phyloP scores from a whole-genome alignment of 2,329 filamentous ascomycete species.

The Talaromyces sp. region DNA sequence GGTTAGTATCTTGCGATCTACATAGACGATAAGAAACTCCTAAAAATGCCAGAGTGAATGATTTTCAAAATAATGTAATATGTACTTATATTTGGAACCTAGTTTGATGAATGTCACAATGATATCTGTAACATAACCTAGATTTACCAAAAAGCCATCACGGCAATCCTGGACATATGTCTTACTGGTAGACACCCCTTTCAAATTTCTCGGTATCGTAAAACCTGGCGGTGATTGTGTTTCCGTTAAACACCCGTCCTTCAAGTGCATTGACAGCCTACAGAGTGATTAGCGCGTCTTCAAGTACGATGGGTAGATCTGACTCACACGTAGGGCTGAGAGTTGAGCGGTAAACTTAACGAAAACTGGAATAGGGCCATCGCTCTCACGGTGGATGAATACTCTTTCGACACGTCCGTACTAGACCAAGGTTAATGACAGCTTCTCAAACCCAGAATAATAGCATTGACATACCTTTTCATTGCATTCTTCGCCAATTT shows the following conservation, averaged over 20 bases:
- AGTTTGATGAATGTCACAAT: neutral
- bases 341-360: constrained; percentile 86
- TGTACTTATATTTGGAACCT: neutral
- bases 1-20: neutral
- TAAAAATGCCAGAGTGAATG: no score
- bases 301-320: constrained; percentile 11
- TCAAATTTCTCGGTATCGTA: constrained; percentile 82
- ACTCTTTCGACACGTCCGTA: constrained; percentile 80
- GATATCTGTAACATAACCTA: neutral
- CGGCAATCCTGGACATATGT: neutral
- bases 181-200: constrained; percentile 48
- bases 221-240: constrained; percentile 73
- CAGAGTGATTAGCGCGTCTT: neutral
- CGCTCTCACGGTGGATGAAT: constrained; percentile 60
- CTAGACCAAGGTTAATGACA: constrained; percentile 33
- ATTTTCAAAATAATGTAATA: neutral
- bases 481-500: constrained; percentile 90
- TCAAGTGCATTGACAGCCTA: constrained; percentile 86
- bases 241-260: constrained; percentile 82
- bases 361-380: constrained; percentile 62
- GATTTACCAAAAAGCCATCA: neutral
- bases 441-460: neutral
- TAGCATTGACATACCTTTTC: constrained; percentile 54
- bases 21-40: neutral
- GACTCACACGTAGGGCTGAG: constrained; percentile 72